Conservation (phyloP, 257 asterid genomes). For the Echites panduratus region DNA sequence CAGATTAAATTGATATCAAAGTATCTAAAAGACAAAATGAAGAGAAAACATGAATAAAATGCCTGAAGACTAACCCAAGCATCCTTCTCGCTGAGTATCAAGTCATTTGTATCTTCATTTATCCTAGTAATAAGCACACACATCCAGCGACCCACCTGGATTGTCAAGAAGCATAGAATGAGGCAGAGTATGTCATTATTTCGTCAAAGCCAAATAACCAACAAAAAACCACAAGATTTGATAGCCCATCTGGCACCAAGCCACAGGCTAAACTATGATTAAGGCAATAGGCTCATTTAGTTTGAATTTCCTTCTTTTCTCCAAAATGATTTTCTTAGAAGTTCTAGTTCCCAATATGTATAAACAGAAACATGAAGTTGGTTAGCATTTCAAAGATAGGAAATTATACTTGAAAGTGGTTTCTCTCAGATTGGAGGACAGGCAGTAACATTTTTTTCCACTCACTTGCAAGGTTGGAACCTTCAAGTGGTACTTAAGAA, state of each 20-base stretch:
- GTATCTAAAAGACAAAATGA: constrained; percentile 11
- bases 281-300: not conserved
- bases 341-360: not conserved
- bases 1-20: not conserved
- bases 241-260: not conserved
- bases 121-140: constrained; percentile 70
- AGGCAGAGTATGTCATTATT: not conserved
- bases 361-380: not conserved
- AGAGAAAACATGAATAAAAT: constrained; percentile 3
- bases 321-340: not conserved
- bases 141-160: constrained; percentile 80
- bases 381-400: not conserved
- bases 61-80: constrained; percentile 69
- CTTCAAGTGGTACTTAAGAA: not conserved
- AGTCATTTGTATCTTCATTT: constrained; percentile 84
- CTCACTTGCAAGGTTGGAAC: not conserved
- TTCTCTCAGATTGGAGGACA: not conserved
- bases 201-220: not conserved
- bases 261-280: not conserved
- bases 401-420: not conserved
- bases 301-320: not conserved
- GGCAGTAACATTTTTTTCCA: not conserved
- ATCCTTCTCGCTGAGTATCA: constrained; percentile 85
- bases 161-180: constrained; percentile 11
- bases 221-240: not conserved